Evolutionary conservation across 306 rosid genomes (phyloP), one percentile per base, ranked within the genome.

Genomic region (Cercis canadensis): DNA sequence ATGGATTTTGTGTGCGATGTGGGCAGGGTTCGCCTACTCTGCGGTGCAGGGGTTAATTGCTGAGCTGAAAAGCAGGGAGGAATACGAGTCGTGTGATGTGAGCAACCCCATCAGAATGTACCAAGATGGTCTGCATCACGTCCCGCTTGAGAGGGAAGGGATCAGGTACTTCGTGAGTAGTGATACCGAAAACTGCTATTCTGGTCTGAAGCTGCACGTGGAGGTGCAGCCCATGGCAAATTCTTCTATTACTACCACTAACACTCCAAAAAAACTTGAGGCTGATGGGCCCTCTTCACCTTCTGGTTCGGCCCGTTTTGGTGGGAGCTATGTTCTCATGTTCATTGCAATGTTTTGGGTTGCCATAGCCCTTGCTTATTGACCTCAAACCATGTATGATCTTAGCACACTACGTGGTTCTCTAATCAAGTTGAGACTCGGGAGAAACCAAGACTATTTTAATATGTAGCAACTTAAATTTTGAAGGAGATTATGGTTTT

Each of bases 11-110:
- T 49, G 56, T 67, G 15, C 19, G 12, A 45, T 40, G 46, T 5
- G 81, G 55, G 75, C 83, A 92, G 98, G 92, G 96, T 76, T 92
- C 15, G 50, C 96, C 19, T 89, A 92, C 91, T 86, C 96, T 0
- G 72, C 73, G 51, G 85, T 84, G 3, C 72, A 80, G 31, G 95
- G 92, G 14, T 9, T 59, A 9, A 68, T 92, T 0, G 87, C 81
- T 0, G 96, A 92, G 81, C 43, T 89, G 75, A 53, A 60, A 7
- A 81, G 87, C 73, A 84, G 29, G 65, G 85, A 88, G 69, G 98
- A 92, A 47, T 92, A 86, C n/a, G 89, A 87, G 47, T 74, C 89
- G 8, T 89, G 98, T 54, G 80, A 92, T 76, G 64, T 80, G 40
- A 80, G 84, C 7, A 89, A 85, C 24, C 90, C 90, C 6, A 88